Percentiles rank a stretch among this genome's conserved stretches.
Evolutionary conservation across 1,284 basidiomycete genomes (phyloP).

Genomic region (Leccinum fallax): DNA sequence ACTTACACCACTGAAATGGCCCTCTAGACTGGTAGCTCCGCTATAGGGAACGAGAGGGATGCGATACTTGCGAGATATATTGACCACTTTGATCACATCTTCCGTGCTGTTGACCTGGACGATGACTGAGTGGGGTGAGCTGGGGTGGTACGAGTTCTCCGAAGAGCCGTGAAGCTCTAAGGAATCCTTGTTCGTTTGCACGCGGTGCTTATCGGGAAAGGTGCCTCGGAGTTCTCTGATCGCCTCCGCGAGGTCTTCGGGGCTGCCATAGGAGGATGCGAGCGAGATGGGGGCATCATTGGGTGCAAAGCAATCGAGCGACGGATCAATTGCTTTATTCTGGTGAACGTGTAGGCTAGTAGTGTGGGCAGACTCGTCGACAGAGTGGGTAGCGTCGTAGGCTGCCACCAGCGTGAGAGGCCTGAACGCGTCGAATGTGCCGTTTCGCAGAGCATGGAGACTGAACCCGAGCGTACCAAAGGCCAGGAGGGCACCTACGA

Average conservation of each 20-base stretch:
- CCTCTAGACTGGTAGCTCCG: constrained; percentile 62
- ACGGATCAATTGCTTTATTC: background rate
- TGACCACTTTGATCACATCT: constrained; percentile 59
- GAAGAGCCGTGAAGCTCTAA: constrained; percentile 63
- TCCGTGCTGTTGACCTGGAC: constrained; percentile 53
- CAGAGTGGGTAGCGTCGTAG: background rate
- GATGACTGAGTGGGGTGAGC: constrained; percentile 65
- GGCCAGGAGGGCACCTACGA: constrained; percentile 21
- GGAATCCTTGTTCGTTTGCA: constrained; percentile 52
- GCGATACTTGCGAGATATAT: constrained; percentile 56
- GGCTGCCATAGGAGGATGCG: constrained; percentile 45
- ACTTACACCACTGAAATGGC: constrained; percentile 47
- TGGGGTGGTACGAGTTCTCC: constrained; percentile 67
- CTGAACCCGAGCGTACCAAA: constrained; percentile 25
- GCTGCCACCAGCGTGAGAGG: constrained; percentile 5
- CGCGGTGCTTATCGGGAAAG: constrained; percentile 47
- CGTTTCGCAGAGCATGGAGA: constrained; percentile 16
- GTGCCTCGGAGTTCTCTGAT: constrained; percentile 54
- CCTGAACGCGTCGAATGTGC: constrained; percentile 1
- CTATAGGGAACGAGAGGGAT: constrained; percentile 60
- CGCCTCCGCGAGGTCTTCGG: constrained; percentile 50
- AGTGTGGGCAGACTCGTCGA: background rate
- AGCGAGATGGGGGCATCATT: constrained; percentile 4
- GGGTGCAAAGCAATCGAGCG: background rate
- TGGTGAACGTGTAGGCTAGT: constrained; percentile 2